Evolutionary conservation across 768 basidiomycete species (phyloP), one percentile per base, ranked within the genome.

Genomic region (Agrocybe pediades): DNA sequence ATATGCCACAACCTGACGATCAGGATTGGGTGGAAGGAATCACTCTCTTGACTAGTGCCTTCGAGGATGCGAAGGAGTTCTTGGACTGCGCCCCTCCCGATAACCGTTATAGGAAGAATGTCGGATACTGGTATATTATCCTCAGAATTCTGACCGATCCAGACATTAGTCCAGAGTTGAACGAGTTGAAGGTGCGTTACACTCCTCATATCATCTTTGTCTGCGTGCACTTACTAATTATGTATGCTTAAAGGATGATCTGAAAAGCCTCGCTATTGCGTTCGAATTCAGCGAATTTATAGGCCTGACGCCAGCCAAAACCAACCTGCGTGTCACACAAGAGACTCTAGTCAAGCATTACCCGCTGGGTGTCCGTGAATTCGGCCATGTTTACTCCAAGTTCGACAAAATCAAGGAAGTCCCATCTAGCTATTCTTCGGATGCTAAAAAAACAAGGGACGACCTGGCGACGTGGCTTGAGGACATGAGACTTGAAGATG

Each of bases 81-180:
- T 70, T 85, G 2, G 67, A 70, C 0, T 67, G 80, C 41, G 83
- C 85, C 0, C 84, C 86, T 0, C 86, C 85, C 0, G 86, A 87
- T 60, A 79, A 80, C 44, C 71, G 82, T 13, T 74, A 85, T 59
- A 81, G 84, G 77, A 79, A 80, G 68, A 79, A 75, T 30, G 77
- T 86, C 3, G 62, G 81, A 11, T 82, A 83, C 60, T 85, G 85
- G 84, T 78, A 77, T 63, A 77, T 85, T 16, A 62, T 74, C 71
- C 7, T 62, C 86, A 20, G 68, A 3, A 30, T 51, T 11, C 17
- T 78, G 3, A 71, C 82, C 46, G 74, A 71, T 40, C 84, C 82
- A 2, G 75, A 82, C 20, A 58, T 82, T 36, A 76, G 75, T 50
- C 49, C 62, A 1, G 76, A 83, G 57, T 65, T 87, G 41, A 60